A percentile compares a stretch with the other conserved stretches of the same genome.
These are phyloP conservation scores for Vararia minispora DNA, from an alignment of 768 basidiomycete species.

Conservation along the genomic window DNA sequence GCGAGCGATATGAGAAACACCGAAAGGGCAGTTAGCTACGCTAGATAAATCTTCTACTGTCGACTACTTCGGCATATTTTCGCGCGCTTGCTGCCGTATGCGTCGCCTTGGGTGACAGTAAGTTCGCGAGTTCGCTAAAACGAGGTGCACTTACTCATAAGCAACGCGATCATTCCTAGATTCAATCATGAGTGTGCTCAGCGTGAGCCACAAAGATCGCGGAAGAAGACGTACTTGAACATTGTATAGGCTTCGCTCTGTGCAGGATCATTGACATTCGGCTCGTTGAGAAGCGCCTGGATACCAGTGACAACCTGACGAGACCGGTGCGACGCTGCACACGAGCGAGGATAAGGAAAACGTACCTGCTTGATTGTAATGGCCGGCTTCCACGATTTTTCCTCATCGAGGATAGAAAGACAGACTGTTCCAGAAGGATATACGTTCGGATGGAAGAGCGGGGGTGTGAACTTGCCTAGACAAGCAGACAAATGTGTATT, in stretches of 20 bases:
- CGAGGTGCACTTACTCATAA: conserved; percentile 62
- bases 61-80: conserved; percentile 81
- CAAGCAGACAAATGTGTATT: conserved; percentile 4
- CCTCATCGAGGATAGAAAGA: conserved; percentile 94
- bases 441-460: conserved; percentile 96
- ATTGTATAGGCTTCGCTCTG: conserved; percentile 98
- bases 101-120: conserved; percentile 39
- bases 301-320: conserved; percentile 86
- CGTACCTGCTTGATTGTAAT: conserved; percentile 96
- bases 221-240: conserved; percentile 72
- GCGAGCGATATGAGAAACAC: background rate
- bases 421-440: conserved; percentile 99
- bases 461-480: conserved; percentile 91
- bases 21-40: conserved; percentile 3
- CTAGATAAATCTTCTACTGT: conserved; percentile 1
- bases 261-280: conserved; percentile 95
- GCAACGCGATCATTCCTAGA: conserved; percentile 84
- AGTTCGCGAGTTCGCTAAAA: background rate
- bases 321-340: background rate
- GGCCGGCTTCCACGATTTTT: conserved; percentile 98
- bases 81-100: conserved; percentile 78
- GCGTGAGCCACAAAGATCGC: conserved; percentile 1
- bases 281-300: conserved; percentile 90
- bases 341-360: background rate
- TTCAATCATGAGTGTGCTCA: conserved; percentile 7